Percentiles rank a stretch among this genome's conserved stretches.
Conservation (phyloP, 169 alveolate genomes). For the Besnoitia besnoiti region DNA sequence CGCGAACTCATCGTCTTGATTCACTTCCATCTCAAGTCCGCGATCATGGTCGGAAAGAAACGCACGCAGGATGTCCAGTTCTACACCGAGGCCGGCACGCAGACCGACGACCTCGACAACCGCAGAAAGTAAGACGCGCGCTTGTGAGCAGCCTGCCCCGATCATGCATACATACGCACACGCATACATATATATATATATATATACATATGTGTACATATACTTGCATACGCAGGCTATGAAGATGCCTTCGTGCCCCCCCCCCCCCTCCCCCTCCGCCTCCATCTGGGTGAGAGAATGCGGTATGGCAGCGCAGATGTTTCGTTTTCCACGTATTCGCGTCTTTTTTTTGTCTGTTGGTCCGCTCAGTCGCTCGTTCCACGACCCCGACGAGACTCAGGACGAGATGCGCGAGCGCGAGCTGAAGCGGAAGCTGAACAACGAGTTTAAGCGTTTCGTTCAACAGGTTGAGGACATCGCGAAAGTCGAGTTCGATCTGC, state of each 20-base stretch:
- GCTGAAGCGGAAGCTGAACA: conserved; percentile 89
- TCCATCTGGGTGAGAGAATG: not conserved
- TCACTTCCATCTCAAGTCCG: conserved; percentile 89
- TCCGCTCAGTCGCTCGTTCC: conserved; percentile 75
- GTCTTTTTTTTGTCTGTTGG: not conserved
- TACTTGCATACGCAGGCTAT: not conserved
- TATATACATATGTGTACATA: not conserved
- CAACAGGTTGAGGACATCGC: conserved; percentile 79
- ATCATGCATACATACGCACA: too few relatives aligned
- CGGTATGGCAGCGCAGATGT: not conserved
- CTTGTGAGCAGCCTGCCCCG: too few relatives aligned
- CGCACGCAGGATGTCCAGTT: conserved; percentile 95
- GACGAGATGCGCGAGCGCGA: conserved; percentile 96
- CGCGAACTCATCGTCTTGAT: conserved; percentile 94
- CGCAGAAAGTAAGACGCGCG: conserved; percentile 80
- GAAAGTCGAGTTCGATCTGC: conserved; percentile 85
- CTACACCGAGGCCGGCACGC: conserved; percentile 96
- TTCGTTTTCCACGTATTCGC: not conserved
- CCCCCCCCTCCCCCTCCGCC: not conserved
- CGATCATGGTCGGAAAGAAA: conserved; percentile 95
- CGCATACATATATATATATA: not conserved
- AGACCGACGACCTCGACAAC: conserved; percentile 95
- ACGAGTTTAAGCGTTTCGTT: conserved; percentile 90
- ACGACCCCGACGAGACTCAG: conserved; percentile 96
- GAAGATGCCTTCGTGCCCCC: not conserved